Evolutionary conservation across 2,329 filamentous ascomycete genomes (phyloP), one percentile per base, ranked within the genome.

Genomic region (Aschersonia sp.): DNA sequence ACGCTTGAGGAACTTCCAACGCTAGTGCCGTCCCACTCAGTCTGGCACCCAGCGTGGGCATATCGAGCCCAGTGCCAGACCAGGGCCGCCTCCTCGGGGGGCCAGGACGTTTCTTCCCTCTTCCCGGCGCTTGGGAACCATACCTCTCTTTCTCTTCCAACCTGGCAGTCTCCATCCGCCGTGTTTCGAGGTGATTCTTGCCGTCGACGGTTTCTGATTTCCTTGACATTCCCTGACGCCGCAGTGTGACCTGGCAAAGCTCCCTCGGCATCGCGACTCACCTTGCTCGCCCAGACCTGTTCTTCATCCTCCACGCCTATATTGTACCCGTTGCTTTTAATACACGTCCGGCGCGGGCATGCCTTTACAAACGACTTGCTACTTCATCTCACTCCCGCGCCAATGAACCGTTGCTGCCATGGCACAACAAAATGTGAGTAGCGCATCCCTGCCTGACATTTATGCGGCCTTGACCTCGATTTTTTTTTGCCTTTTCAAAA

Each of bases 371-470:
- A 53, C 50, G 51, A 41, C 49, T 52, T 52, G 57, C 58, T 20
- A 20, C 20, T 53, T 61, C 58, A 59, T 59, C 59, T 61, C 56
- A 54, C 59, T 54, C 56, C 55, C 57, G 51, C 59, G 57, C 58
- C 59, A 61, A 59, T 65, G 61, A 56, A 59, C 55, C 56, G 53
- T 51, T 58, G 58, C 55, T 59, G 59, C 55, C 59, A 66, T 66
- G 64, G 64, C 64, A 54, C 64, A 65, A 56, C 61, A 62, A 58
- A 64, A 58, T 63, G 64, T 66, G 51, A 59, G 63, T 55, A 9
- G 42, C 29, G 9, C n/a, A 30, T 10, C 29, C 20, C 42, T 28
- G 6, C 20, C n/a, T 7, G 20, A 42, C 5, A 20, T 12, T 46
- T 46, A 35, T 43, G 45, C 30, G 40, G n/a, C 40, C 9, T 40